These are phyloP conservation scores for Gossypium ekmanianum DNA, from an alignment of 345 rosid species.

Conservation along the genomic window DNA sequence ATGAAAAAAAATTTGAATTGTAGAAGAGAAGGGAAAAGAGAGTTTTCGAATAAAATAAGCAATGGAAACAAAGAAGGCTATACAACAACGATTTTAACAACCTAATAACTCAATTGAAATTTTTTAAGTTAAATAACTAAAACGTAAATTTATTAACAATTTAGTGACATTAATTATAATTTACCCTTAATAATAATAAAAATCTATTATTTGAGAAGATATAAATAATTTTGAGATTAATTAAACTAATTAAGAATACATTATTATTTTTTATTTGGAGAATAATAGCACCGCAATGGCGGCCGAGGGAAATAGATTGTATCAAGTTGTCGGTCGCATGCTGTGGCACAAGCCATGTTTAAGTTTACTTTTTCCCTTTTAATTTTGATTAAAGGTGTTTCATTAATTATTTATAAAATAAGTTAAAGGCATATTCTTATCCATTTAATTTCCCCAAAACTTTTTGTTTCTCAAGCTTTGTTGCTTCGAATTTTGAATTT, in stretches of 20 bases:
- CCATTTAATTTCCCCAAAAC: neutral
- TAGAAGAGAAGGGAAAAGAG: too few relatives aligned
- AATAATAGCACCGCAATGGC: neutral
- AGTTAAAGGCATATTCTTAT: neutral
- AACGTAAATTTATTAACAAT: too few relatives aligned
- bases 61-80: too few relatives aligned
- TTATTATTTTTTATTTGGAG: neutral
- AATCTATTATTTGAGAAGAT: too few relatives aligned
- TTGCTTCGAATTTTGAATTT: too few relatives aligned
- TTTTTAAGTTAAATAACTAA: too few relatives aligned
- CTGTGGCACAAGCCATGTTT: neutral
- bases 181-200: too few relatives aligned
- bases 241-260: neutral
- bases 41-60: fast-evolving
- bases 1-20: too few relatives aligned
- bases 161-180: too few relatives aligned
- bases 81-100: too few relatives aligned
- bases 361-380: neutral
- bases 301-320: neutral
- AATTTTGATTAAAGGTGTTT: constrained; percentile 4
- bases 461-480: neutral
- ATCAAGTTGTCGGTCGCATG: constrained; percentile 12
- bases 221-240: neutral
- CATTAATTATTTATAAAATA: neutral
- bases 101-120: too few relatives aligned